Percentiles rank a stretch among this genome's conserved stretches.
Conservation (phyloP, 2,329 filamentous ascomycete species). For the Talaromyces verruculosus region DNA sequence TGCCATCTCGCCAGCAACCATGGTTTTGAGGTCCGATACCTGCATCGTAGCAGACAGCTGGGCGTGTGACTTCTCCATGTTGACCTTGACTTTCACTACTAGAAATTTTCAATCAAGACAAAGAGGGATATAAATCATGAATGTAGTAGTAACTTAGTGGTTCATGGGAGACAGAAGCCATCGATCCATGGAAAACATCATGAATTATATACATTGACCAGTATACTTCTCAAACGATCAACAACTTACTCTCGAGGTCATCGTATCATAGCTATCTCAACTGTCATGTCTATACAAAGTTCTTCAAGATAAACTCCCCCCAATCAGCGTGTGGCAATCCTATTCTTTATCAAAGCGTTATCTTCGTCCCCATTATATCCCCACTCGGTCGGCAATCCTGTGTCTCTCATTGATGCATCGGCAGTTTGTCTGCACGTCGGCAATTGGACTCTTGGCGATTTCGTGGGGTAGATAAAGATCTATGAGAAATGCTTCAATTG, state of each 20-base stretch:
- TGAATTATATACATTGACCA: background rate
- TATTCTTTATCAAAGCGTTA: background rate
- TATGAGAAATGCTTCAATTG: background rate
- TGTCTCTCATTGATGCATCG: slow-evolving; percentile 1
- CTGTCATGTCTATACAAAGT: background rate
- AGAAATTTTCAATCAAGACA: background rate
- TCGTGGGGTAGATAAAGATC: background rate
- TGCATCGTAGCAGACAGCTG: background rate
- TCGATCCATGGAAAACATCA: background rate
- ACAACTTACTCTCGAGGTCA: background rate
- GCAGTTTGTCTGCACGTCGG: slow-evolving; percentile 12
- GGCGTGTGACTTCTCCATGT: background rate
- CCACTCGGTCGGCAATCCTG: slow-evolving; percentile 3
- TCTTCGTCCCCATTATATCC: background rate
- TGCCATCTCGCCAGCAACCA: background rate
- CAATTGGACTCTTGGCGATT: slow-evolving; percentile 18
- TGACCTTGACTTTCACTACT: background rate
- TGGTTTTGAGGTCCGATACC: slow-evolving; percentile 6
- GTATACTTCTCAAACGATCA: background rate
- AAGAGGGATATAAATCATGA: background rate
- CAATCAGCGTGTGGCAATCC: background rate
- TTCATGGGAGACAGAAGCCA: background rate
- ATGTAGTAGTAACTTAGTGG: background rate
- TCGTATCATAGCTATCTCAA: background rate
- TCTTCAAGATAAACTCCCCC: slow-evolving; percentile 2